Base-by-base conservation (phyloP, 2,329 filamentous ascomycete species). In the Hysterium pulicare region DNA sequence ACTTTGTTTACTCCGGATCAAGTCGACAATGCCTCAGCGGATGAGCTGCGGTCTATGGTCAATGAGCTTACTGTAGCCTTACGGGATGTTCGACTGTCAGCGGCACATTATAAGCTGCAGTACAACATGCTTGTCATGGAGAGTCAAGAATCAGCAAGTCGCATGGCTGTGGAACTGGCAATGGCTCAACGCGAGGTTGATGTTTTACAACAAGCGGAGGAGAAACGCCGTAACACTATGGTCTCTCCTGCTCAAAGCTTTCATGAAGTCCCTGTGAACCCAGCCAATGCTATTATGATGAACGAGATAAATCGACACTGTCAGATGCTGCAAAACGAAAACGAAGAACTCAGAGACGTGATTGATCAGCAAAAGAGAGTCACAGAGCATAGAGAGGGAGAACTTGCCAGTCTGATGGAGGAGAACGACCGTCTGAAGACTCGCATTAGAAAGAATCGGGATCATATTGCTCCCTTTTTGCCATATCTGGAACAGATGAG, bases 101-200 rank as follows among this genome's bases (percentile, higher is more conserved):
- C 86, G 13, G 87, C 90, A 23, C 90, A 96, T 64, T 86, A 93
- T 71, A 94, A 93, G 69, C 73, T 97, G 41, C 91, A 96, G 64
- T 86, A 90, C 61, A 90, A 85, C 55, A 78, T 96, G 59, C 77
- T 95, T 21, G 83, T 81, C 39, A 83, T 96, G 51, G 88, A 95
- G 59, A 90, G 87, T 41, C 83, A 85, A 37, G 89, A 95, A 54
- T 85, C 90, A 22, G 81, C 88, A 8, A 90, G 94, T 67, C 83
- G 90, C 20, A 89, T 91, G 53, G 86, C 84, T 26, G 90, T 96
- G 4, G 91, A 96, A 67, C 86, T 95, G 56, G 87, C 93, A 51
- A 90, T 96, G 80, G 86, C 85, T n/a, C 81, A 88, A 48, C 79
- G 86, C 17, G 90, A 96, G 67, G 85, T 95, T 16, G 87, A 95